These are phyloP conservation scores for Botrytis sinoallii DNA, from an alignment of 2,329 filamentous ascomycete genomes.

Conservation along the genomic window DNA sequence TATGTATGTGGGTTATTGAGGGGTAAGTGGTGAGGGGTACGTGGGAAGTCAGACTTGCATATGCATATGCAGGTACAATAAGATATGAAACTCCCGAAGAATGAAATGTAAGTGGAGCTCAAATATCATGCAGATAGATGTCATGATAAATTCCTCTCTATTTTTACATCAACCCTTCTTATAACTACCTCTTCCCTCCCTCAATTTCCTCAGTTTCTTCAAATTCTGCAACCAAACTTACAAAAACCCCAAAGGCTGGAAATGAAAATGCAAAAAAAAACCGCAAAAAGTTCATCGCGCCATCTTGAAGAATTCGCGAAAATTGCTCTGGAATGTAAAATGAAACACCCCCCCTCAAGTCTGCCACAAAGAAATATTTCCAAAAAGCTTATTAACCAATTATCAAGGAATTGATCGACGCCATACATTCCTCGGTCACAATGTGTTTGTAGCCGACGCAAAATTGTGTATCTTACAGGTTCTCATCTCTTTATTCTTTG, in stretches of 20 bases:
- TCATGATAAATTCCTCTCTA: slow-evolving; percentile 9
- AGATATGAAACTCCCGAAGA: background rate
- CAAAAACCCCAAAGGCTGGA: background rate
- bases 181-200: background rate
- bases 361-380: slow-evolving; percentile 1
- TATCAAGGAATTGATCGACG: slow-evolving; percentile 4
- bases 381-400: background rate
- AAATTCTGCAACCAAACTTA: background rate
- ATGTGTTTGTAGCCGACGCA: slow-evolving; percentile 14
- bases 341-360: background rate
- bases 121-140: background rate
- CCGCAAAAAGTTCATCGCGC: background rate
- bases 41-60: slow-evolving; percentile 14
- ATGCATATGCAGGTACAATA: slow-evolving; percentile 13
- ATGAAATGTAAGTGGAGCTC: background rate
- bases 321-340: slow-evolving; percentile 1
- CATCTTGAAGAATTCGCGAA: slow-evolving; percentile 7
- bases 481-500: background rate
- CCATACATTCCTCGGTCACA: slow-evolving; percentile 15
- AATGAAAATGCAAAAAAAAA: background rate
- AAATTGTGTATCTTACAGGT: background rate
- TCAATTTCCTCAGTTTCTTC: background rate
- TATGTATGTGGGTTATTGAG: background rate
- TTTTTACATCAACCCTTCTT: slow-evolving; percentile 6
- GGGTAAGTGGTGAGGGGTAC: background rate